Base-by-base conservation (phyloP, 2,329 filamentous ascomycete genomes). In the Epichloe sylvatica region DNA sequence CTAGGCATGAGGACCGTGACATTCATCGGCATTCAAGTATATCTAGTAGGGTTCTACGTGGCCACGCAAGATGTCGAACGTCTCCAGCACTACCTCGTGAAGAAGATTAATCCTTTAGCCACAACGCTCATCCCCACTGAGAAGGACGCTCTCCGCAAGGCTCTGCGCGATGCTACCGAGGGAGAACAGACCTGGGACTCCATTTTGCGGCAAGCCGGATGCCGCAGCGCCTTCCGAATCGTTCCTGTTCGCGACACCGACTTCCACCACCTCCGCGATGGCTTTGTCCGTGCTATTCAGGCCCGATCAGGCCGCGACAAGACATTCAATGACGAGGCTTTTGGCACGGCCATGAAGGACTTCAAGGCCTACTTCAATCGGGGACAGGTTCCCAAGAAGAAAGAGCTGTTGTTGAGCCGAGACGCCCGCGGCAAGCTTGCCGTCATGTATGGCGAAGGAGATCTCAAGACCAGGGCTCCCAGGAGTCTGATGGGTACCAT, bases 191-290 rank as follows among this genome's bases (percentile, higher is more conserved):
- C 86, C 35, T 96, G 90, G 89, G 75, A 81, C 41, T 70, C 75
- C 13, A 72, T 95, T 3, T 68, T 97, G 25, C 71, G 73, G 51
- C 71, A 81, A 0, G 74, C 78, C 3, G 76, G 80, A 0, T 78
- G 91, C n/a, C 73, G 88, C 49, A 91, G 82, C 25, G 78, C 83
- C 0, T 81, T 94, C 68, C 78, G 91, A 43, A 84, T 98, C 54
- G 81, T 91, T 3, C 92, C 92, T 0, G 89, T 88, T n/a, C 77
- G 88, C 37, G 89, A 94, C 66, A 98, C 92, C 17, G 90, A 97
- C 66, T 97, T 96, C 67, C 80, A 83, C 56, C 92, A 98, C 65
- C 67, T 98, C 54, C 80, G 91, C 39, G 92, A 98, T 62, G 92
- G 86, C 1, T 94, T 90, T 71, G 86, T 96, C 52, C 79, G 89